Evolutionary conservation across 768 basidiomycete genomes (phyloP), one percentile per base, ranked within the genome.

Genomic region (Naganishia randhawae): DNA sequence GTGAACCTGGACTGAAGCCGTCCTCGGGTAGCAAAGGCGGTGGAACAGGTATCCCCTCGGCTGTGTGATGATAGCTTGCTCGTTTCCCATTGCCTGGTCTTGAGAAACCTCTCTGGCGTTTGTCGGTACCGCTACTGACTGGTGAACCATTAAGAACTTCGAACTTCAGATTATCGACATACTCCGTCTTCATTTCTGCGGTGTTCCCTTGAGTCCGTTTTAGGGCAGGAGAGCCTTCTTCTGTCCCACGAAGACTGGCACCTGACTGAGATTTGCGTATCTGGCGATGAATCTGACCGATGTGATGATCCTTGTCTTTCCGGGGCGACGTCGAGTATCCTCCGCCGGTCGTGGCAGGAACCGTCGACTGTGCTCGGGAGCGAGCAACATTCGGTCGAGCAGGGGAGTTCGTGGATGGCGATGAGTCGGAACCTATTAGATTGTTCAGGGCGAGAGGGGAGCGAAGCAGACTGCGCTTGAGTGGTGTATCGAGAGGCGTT

Each of bases 401-500:
- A 7, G 52, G 78, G 73, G 37, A 51, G 75, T 31, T 80, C 74
- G 32, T 81, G 81, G 68, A 80, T 83, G n/a, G n/a, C n/a, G 50
- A 77, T 90, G 81, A 31, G 85, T 84, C 33, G 88, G 37, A 27
- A 14, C 57, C 37, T n/a, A 61, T 61, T 13, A 61, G 37, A 39
- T 25, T 61, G 57, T 61, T 29, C 11, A 61, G 37, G 5, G 57
- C 57, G 1, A 61, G 86, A 0, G 91, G 91, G 0, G 90, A 91
- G 76, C 90, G 91, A 66, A 95, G 82, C 90, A 95, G 93, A 14
- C 89, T 90, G 5, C 89, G 91, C 77, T 95, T 95, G 57, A 95
- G 89, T 0, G 88, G 86, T 0, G 87, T 81, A 66, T 94, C 90
- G 85, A 95, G 90, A 17, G 86, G 70, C 27, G 51, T 45, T 68